Evolutionary conservation across 345 rosid genomes (phyloP).

Genomic region (Eucalyptus dawsonii): DNA sequence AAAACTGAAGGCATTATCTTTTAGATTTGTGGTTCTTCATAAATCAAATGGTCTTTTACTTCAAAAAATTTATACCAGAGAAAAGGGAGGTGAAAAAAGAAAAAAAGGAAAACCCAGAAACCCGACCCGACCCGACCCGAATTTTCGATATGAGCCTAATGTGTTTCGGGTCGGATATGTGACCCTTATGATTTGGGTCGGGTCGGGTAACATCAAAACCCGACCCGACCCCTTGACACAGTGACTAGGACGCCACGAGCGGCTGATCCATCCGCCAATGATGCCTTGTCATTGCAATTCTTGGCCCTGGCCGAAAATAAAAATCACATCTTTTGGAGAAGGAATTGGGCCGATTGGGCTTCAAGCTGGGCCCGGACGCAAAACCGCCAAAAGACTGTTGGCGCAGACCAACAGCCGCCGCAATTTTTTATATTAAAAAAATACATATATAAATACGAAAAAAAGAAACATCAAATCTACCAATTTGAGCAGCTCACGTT

Average conservation of each 20-base stretch:
- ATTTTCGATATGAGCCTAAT: too few relatives aligned
- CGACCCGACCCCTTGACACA: too few relatives aligned
- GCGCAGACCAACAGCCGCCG: not conserved
- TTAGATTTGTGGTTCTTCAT: too few relatives aligned
- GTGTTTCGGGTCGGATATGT: too few relatives aligned
- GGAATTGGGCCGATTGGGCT: not conserved
- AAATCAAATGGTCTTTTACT: too few relatives aligned
- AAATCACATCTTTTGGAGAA: not conserved
- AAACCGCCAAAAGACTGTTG: not conserved
- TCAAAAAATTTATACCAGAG: too few relatives aligned
- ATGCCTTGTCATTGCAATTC: not conserved
- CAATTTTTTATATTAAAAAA: not conserved
- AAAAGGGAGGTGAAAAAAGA: too few relatives aligned
- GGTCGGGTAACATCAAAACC: too few relatives aligned
- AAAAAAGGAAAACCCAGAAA: too few relatives aligned
- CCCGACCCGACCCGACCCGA: accelerated
- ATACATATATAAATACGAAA: not conserved
- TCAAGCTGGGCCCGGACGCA: not conserved
- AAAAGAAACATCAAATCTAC: not conserved
- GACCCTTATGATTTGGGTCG: too few relatives aligned
- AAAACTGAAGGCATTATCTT: too few relatives aligned
- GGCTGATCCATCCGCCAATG: not conserved
- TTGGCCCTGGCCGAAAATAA: too few relatives aligned
- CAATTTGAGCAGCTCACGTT: not conserved
- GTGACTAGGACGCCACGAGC: not conserved